Evolutionary conservation across 331 rosid genomes (phyloP).

Genomic region (Telfairia occidentalis): DNA sequence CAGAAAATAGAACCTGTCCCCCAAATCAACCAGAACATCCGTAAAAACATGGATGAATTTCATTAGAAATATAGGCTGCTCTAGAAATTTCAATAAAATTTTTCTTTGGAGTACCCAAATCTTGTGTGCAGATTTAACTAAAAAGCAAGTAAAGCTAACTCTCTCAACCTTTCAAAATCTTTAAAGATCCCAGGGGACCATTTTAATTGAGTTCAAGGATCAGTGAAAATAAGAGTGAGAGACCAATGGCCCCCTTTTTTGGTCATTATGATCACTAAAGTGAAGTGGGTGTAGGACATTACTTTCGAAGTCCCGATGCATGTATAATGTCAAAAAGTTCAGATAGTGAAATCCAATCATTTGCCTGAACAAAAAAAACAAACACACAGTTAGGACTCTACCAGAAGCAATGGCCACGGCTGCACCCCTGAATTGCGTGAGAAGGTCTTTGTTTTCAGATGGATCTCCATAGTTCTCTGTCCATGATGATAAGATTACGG

Average conservation of each 20-base stretch:
- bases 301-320: not conserved
- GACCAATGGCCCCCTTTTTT: not conserved
- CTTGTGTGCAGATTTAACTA: not conserved
- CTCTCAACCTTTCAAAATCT: not conserved
- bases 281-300: not conserved
- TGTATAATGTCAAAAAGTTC: not conserved
- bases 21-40: not conserved
- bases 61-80: not conserved
- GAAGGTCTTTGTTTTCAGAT: constrained; percentile 80
- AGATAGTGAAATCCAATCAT: not conserved
- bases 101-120: not conserved
- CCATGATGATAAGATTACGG: constrained; percentile 75
- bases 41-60: not conserved
- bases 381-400: constrained; percentile 15
- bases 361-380: not conserved
- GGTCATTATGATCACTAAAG: not conserved
- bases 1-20: not conserved
- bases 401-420: constrained; percentile 99
- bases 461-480: constrained; percentile 83
- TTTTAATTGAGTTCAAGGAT: not conserved
- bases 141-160: not conserved
- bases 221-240: not conserved
- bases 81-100: not conserved
- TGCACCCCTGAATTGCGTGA: constrained; percentile 85
- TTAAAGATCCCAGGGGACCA: not conserved